Base-by-base conservation (phyloP, 345 rosid genomes). In the Anastatica hierochuntica region DNA sequence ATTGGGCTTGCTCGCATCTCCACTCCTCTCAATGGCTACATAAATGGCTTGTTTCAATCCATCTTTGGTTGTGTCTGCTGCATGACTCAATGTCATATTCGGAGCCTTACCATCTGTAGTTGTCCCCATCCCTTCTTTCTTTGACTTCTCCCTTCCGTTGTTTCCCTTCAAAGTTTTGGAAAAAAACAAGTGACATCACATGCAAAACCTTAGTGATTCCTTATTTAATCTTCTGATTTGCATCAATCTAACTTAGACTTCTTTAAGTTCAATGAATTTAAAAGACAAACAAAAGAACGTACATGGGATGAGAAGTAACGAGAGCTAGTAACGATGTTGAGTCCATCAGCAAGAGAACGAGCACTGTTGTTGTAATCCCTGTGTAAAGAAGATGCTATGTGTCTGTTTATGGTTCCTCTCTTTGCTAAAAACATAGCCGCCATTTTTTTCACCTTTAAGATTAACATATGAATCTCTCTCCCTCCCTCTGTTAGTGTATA, bases 71-170 rank as follows among this genome's bases (percentile, higher is more conserved):
- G 44, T 8, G 19, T 64, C 41, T 8, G 52, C 18, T 7, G 63
- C 69, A 34, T 57, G 57, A 43, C 63, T 56, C 46, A 56, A 4
- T n/a, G 69, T 64, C 34, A 56, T 58, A 49, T 64, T 64, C 12
- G 63, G 69, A 14, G 58, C 69, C 41, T 56, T 56, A 2, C 58
- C 63, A 64, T 64, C 69, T 41, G 58, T 56, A 26, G 69, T 49
- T 41, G 58, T 56, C 45, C 69, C 69, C 69, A 64, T 64, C 19
- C 31, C 69, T 40, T 49, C 52, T 42, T 49, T 7, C 17, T 64
- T 13, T 11, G 46, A 24, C 33, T 47, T 48, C 13, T 63, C 59
- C n/a, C 29, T 31, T 46, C 35, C 35, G 4, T 47, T 31, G 36
- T 54, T 39, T 16, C 36, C 62, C 62, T 63, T 27, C 43, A 15